Conservation (phyloP, 495 filamentous ascomycete species). For the Pseudomonodictys pantanalensis region DNA sequence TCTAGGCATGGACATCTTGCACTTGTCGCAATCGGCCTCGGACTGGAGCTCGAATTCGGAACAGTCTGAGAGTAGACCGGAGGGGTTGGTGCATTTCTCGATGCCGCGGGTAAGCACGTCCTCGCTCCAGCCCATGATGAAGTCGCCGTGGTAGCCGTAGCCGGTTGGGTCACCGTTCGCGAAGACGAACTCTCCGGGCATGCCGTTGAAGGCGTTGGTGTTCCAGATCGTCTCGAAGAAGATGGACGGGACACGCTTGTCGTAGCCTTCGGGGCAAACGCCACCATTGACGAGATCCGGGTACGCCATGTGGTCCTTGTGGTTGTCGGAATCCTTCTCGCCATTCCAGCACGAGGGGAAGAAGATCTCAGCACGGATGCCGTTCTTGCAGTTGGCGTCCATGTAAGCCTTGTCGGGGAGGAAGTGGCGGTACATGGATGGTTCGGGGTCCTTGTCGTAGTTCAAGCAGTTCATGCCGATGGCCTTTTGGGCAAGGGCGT, state of each 20-base stretch:
- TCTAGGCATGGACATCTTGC: constrained; percentile 49
- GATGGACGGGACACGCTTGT: constrained; percentile 66
- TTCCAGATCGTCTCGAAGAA: constrained; percentile 89
- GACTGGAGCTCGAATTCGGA: constrained; percentile 56
- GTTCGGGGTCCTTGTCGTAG: constrained; percentile 61
- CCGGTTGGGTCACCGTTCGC: constrained; percentile 80
- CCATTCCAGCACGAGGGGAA: constrained; percentile 95
- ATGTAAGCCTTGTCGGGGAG: constrained; percentile 76
- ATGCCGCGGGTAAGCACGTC: constrained; percentile 59
- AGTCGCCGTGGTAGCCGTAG: constrained; percentile 82
- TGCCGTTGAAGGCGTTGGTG: constrained; percentile 65
- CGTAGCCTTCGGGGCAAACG: constrained; percentile 68
- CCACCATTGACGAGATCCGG: constrained; percentile 72
- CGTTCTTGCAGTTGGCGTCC: constrained; percentile 71
- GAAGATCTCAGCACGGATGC: constrained; percentile 77
- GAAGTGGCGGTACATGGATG: constrained; percentile 72
- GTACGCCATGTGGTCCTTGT: constrained; percentile 74
- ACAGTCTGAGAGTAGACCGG: constrained; percentile 56
- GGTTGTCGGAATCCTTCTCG: constrained; percentile 59
- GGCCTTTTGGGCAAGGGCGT: constrained; percentile 71
- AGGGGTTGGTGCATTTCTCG: constrained; percentile 48
- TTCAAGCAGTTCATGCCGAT: constrained; percentile 91
- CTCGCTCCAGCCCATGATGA: constrained; percentile 76
- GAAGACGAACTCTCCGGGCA: constrained; percentile 71
- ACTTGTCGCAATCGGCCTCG: constrained; percentile 43